phyloP scores from a whole-genome alignment of 345 rosid species.

The Cardamine chenopodiifolia region DNA sequence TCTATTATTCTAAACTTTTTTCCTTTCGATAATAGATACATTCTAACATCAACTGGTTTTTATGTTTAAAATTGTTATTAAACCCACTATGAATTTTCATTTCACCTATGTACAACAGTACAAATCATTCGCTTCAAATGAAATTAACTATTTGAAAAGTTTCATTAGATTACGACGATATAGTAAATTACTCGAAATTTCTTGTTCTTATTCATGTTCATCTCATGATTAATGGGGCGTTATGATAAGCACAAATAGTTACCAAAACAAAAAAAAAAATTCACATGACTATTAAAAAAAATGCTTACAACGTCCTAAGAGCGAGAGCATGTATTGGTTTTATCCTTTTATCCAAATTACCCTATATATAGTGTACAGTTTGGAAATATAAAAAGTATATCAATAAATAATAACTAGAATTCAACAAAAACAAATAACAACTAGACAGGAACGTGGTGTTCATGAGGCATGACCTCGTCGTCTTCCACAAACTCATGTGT shows the following conservation, averaged over 20 bases:
- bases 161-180: neutral
- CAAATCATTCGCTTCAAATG: neutral
- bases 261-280: neutral
- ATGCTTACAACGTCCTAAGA: neutral
- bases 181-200: neutral
- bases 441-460: conserved; percentile 25
- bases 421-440: neutral
- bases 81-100: neutral
- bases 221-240: neutral
- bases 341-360: neutral
- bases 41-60: too few species aligned
- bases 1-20: too few species aligned
- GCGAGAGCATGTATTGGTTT: neutral
- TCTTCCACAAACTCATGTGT: conserved; percentile 38
- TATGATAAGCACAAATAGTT: neutral
- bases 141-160: neutral
- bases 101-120: neutral
- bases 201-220: neutral
- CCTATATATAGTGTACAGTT: neutral
- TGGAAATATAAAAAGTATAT: neutral
- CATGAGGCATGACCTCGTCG: conserved; percentile 37
- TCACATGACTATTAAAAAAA: neutral
- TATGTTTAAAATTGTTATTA: neutral
- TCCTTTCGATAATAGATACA: neutral
- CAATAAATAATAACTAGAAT: neutral